Evolutionary conservation across 139 green algal species (phyloP).

Genomic region (Spirogloea muscicola): DNA sequence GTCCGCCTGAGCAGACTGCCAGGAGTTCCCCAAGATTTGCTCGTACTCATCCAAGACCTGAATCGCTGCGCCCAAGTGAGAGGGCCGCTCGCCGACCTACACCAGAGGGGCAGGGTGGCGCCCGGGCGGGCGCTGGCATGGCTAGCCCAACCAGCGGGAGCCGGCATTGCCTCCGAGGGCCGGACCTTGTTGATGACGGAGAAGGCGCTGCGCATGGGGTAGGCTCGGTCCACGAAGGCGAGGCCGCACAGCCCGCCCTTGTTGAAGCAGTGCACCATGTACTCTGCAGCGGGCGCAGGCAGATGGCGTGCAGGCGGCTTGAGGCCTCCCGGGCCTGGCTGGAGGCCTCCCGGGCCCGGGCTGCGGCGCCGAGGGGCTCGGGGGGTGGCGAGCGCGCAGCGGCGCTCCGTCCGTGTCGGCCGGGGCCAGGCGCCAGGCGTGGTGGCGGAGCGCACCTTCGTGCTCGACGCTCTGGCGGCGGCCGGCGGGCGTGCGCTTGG

Average conservation of each 20-base stretch:
- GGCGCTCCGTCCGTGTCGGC: too few species aligned
- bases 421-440: too few species aligned
- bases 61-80: too few species aligned
- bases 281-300: slow-evolving; percentile 56
- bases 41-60: slow-evolving; percentile 49
- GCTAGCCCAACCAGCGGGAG: too few species aligned
- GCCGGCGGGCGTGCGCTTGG: slow-evolving; percentile 75
- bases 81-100: not conserved
- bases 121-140: not conserved
- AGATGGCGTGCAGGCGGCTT: not conserved
- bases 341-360: not conserved
- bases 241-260: slow-evolving; percentile 82
- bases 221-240: slow-evolving; percentile 84
- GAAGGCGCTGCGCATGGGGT: slow-evolving; percentile 89
- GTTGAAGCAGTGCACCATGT: slow-evolving; percentile 90
- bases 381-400: not conserved
- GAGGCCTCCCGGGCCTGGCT: not conserved
- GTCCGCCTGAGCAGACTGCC: slow-evolving; percentile 66
- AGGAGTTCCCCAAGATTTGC: slow-evolving; percentile 55
- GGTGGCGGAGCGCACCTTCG: slow-evolving; percentile 66
- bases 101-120: not conserved
- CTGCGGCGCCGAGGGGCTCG: not conserved
- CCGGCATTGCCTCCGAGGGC: not conserved
- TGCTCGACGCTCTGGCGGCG: slow-evolving; percentile 78
- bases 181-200: slow-evolving; percentile 80